These are phyloP conservation scores for Pachyrhizus erosus DNA, from an alignment of 306 rosid species.

Conservation along the genomic window DNA sequence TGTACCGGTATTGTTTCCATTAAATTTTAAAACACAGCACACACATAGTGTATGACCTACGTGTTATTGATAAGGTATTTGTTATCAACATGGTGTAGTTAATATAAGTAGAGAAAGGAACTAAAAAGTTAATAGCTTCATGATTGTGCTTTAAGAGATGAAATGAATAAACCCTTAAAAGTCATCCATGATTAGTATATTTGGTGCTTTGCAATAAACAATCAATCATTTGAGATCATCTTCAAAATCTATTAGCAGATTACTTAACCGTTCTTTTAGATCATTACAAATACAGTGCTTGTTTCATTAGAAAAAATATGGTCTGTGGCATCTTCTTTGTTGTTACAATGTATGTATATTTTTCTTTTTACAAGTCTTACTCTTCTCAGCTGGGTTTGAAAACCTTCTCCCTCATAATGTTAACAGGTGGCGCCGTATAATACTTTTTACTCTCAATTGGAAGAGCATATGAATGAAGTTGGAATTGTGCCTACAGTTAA, in stretches of 20 bases:
- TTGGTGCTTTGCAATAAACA: conserved; percentile 19
- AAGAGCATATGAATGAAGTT: conserved; percentile 87
- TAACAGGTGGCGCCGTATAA: conserved; percentile 96
- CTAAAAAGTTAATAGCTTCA: not conserved
- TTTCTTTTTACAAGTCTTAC: conserved; percentile 14
- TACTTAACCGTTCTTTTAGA: not conserved
- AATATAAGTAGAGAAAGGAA: conserved; percentile 4
- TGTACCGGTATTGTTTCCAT: not conserved
- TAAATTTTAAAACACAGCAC: not conserved
- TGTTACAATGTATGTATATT: not conserved
- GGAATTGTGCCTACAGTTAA: conserved; percentile 78
- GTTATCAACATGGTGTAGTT: not conserved
- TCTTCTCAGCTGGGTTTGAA: conserved; percentile 36
- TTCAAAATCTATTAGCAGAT: not conserved
- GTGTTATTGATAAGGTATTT: conserved; percentile 3
- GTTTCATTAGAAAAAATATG: not conserved
- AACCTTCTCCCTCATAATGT: conserved; percentile 14
- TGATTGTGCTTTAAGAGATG: conserved; percentile 27
- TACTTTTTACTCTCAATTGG: conserved; percentile 85
- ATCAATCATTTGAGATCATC: conserved; percentile 18
- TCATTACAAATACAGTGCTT: not conserved
- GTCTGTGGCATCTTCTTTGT: conserved; percentile 23
- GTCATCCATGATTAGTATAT: conserved; percentile 1
- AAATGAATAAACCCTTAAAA: conserved; percentile 23
- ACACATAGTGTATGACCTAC: not conserved